Conservation (phyloP, 1,139 yeast species). For the Yamadazyma membranifaciens region DNA sequence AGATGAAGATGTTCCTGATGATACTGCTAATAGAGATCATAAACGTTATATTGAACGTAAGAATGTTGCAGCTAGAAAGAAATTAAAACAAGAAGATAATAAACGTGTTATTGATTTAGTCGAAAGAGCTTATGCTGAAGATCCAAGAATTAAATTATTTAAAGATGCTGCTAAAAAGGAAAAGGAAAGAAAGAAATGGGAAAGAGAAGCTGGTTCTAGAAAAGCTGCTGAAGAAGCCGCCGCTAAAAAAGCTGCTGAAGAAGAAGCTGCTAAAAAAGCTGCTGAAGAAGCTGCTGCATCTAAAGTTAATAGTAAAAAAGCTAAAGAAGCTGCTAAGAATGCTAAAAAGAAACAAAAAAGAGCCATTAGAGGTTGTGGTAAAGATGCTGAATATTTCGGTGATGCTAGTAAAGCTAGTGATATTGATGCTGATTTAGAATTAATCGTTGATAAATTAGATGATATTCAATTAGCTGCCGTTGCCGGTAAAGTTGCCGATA, state of each 20-base stretch:
- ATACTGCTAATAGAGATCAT: conserved; percentile 98
- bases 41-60: conserved; percentile 98
- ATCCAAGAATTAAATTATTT: conserved; percentile 92
- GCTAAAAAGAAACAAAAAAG: conserved; percentile 99
- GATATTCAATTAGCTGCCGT: conserved; percentile 71
- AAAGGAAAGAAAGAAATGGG: conserved; percentile 96
- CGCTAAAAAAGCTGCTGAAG: conserved; percentile 75
- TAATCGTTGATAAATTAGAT: conserved; percentile 73
- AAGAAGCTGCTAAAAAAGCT: conserved; percentile 66
- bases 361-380: conserved; percentile 76
- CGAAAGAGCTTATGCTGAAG: conserved; percentile 83
- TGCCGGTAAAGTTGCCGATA: conserved; percentile 61
- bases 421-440: conserved; percentile 78
- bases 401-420: conserved; percentile 63
- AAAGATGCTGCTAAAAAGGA: conserved; percentile 94
- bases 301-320: conserved; percentile 77
- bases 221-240: conserved; percentile 87
- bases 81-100: conserved; percentile 97
- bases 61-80: conserved; percentile 94
- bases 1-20: conserved; percentile 99
- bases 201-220: conserved; percentile 95
- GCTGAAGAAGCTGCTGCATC: conserved; percentile 97
- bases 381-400: conserved; percentile 85
- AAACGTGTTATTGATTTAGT: conserved; percentile 84
- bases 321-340: conserved; percentile 93